Conservation (phyloP, 495 filamentous ascomycete genomes). For the Neurospora sp. region DNA sequence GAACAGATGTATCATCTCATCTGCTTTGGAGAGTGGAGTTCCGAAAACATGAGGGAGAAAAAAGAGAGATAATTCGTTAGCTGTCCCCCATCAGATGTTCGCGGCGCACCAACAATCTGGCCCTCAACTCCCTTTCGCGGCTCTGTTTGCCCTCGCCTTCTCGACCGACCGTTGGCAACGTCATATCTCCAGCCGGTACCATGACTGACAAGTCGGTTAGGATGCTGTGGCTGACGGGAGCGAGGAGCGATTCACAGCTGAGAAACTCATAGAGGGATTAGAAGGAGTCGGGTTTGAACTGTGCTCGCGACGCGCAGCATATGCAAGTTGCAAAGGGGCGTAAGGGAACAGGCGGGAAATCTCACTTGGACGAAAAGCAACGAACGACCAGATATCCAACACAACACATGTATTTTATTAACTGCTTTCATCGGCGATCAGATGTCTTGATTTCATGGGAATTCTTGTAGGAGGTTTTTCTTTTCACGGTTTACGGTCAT, state of each 20-base stretch:
- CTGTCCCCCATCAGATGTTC: background rate
- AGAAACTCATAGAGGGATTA: background rate
- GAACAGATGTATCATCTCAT: slow-evolving; percentile 9
- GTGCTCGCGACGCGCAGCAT: background rate
- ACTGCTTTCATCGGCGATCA: background rate
- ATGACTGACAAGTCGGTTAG: background rate
- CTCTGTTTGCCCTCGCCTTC: background rate
- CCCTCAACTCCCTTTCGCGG: background rate
- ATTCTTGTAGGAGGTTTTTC: background rate
- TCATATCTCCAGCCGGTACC: background rate
- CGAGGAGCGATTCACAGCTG: background rate
- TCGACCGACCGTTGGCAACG: background rate
- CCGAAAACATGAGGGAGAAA: background rate
- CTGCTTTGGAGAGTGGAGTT: slow-evolving; percentile 5
- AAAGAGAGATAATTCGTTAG: background rate
- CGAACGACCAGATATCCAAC: slow-evolving; percentile 5
- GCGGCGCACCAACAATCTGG: background rate
- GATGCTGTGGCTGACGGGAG: background rate
- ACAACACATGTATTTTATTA: slow-evolving; percentile 5
- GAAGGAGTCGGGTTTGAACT: background rate
- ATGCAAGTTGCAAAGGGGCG: background rate
- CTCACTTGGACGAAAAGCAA: background rate
- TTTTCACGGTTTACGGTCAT: background rate
- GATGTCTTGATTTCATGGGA: background rate
- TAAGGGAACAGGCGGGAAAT: background rate